Evolutionary conservation across 768 basidiomycete species (phyloP).

Genomic region (Mycena indigotica): DNA sequence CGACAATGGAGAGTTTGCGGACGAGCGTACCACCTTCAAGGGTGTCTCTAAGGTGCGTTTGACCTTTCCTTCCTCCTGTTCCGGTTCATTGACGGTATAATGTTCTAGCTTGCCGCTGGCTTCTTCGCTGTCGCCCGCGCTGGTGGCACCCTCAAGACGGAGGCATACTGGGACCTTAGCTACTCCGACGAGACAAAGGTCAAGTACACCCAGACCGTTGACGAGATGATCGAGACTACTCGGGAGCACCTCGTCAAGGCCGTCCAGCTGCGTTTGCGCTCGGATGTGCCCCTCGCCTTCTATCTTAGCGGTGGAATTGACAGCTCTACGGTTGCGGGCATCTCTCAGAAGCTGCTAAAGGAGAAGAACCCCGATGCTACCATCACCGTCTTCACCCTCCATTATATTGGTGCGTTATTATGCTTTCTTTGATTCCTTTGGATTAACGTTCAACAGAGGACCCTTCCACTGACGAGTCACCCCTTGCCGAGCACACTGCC

Average conservation of each 20-base stretch:
- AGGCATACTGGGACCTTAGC: conserved; percentile 21
- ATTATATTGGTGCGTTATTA: conserved; percentile 4
- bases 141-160: conserved; percentile 9
- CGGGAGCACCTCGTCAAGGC: conserved; percentile 12
- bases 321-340: conserved; percentile 19
- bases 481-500: conserved; percentile 13
- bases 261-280: conserved; percentile 15
- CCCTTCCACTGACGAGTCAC: conserved; percentile 9
- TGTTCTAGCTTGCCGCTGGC: conserved; percentile 5
- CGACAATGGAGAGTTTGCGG: conserved; percentile 10
- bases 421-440: background rate
- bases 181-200: conserved; percentile 2
- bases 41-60: conserved; percentile 13
- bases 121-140: conserved; percentile 6
- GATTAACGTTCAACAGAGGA: conserved; percentile 4
- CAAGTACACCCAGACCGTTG: conserved; percentile 1
- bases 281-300: conserved; percentile 20
- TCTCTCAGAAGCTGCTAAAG: conserved; percentile 12
- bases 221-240: conserved; percentile 7
- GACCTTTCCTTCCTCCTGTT: background rate
- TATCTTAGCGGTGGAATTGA: conserved; percentile 26
- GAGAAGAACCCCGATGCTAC: conserved; percentile 16
- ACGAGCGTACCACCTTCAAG: conserved; percentile 16
- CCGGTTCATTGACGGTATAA: background rate
- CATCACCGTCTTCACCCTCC: conserved; percentile 16